Conservation (phyloP, 768 basidiomycete genomes). For the Chiua virens region DNA sequence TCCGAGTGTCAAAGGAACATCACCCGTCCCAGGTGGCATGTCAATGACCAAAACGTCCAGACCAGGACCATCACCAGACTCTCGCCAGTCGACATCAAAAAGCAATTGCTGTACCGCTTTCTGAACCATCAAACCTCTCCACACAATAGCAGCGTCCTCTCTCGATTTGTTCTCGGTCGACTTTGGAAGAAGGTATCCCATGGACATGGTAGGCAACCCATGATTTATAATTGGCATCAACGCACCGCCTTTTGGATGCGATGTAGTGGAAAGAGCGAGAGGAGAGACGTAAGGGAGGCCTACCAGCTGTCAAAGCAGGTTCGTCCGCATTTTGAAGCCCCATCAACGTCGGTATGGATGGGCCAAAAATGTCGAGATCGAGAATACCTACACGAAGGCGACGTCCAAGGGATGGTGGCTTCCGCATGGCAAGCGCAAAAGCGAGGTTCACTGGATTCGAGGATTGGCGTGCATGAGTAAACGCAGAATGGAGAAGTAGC, state of each 20-base stretch:
- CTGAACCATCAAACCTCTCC: slow-evolving; percentile 98
- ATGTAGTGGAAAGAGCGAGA: not conserved
- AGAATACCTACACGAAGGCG: slow-evolving; percentile 78
- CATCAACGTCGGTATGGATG: slow-evolving; percentile 91
- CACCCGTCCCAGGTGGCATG: slow-evolving; percentile 97
- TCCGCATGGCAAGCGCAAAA: slow-evolving; percentile 60
- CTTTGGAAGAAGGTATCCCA: slow-evolving; percentile 87
- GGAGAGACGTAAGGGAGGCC: slow-evolving; percentile 17
- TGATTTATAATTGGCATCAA: slow-evolving; percentile 85
- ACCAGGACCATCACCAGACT: slow-evolving; percentile 35
- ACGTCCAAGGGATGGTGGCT: slow-evolving; percentile 29
- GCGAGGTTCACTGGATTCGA: slow-evolving; percentile 70
- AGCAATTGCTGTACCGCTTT: slow-evolving; percentile 95
- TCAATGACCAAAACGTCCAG: slow-evolving; percentile 90
- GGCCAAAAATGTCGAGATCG: slow-evolving; percentile 95
- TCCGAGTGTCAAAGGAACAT: slow-evolving; percentile 89
- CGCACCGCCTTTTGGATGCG: slow-evolving; percentile 55
- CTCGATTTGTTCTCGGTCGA: slow-evolving; percentile 46
- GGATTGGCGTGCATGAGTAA: slow-evolving; percentile 13
- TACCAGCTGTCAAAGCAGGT: slow-evolving; percentile 72
- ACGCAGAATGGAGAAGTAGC: not conserved
- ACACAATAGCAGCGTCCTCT: slow-evolving; percentile 81
- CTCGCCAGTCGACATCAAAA: slow-evolving; percentile 92
- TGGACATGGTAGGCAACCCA: slow-evolving; percentile 92
- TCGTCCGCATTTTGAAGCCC: slow-evolving; percentile 78